Base-by-base conservation (phyloP, 306 rosid species). In the Alnus rubra region DNA sequence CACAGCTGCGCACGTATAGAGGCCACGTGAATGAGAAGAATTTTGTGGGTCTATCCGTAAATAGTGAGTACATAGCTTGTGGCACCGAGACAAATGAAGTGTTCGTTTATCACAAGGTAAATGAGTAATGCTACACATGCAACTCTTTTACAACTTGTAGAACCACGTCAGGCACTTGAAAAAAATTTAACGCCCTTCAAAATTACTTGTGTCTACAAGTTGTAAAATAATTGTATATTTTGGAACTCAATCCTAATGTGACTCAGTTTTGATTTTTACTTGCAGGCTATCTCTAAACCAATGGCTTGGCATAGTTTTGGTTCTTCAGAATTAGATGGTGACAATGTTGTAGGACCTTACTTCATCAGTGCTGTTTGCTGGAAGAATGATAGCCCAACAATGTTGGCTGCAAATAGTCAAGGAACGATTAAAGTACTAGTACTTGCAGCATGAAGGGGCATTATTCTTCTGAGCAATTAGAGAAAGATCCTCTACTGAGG, bases 321-420 rank as follows among this genome's bases (percentile, higher is more conserved):
- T 48, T 88, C 97, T 45, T 89, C 90, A 2, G 97, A 90, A 56
- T 51, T 78, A 73, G 97, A 89, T 2, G 97, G 91, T 0, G 97
- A 96, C 48, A 98, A 96, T 45, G 94, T 87, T 73, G 89, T 87
- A 0, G 94, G 90, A 76, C 88, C 96, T 13, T 90, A 85, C 83
- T 96, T 96, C 88, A 96, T 96, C 74, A 96, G 99, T 44, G 97
- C 97, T 18, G 99, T 96, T 69, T 96, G 98, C 78, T 96, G 99
- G 98, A 91, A 96, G 94, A 91, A 92, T 64, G 92, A 93, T 81
- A 91, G 94, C 81, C 93, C 98, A 60, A 96, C 96, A 37, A 84
- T 96, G 87, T 89, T 96, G 85, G 87, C 96, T 23, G 99, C 99
- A 49, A 96, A 96, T 75, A 96, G 99, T 83, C 93, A 88, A 82